Evolutionary conservation across 2,329 filamentous ascomycete species (phyloP).

Genomic region (Davidsoniella eucalypti): DNA sequence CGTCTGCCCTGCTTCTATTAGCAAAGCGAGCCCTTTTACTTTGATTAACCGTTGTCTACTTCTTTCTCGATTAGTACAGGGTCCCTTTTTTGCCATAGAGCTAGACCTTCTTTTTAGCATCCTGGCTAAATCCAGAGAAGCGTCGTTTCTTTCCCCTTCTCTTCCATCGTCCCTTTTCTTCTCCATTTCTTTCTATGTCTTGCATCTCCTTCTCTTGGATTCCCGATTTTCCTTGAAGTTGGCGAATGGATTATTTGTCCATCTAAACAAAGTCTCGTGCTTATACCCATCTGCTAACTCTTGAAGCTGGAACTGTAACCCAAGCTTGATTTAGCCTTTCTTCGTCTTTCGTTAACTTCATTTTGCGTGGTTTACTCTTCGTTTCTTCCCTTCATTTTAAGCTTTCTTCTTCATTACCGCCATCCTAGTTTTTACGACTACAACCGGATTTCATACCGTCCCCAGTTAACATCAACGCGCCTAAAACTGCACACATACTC

Average conservation of each 20-base stretch:
- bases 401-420: not conserved
- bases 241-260: not conserved
- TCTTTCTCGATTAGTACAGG: too few relatives aligned
- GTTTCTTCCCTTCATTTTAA: not conserved
- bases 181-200: not conserved
- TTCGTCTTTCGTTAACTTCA: conserved; percentile 1
- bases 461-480: not conserved
- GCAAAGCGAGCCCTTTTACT: too few relatives aligned
- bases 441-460: not conserved
- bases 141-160: not conserved
- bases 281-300: not conserved
- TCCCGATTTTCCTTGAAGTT: not conserved
- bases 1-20: too few relatives aligned
- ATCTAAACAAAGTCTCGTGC: not conserved
- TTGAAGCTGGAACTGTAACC: not conserved
- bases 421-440: not conserved
- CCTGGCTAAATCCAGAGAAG: not conserved
- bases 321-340: not conserved
- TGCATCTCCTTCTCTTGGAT: not conserved
- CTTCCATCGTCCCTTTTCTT: not conserved
- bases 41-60: too few relatives aligned
- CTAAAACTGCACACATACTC: conserved; percentile 1
- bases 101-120: too few relatives aligned
- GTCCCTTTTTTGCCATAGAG: too few relatives aligned
- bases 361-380: not conserved